A percentile compares a stretch with the other conserved stretches of the same genome.
Evolutionary conservation across 192 early-diverging fungal genomes (phyloP).

Genomic region (Linnemannia exigua): DNA sequence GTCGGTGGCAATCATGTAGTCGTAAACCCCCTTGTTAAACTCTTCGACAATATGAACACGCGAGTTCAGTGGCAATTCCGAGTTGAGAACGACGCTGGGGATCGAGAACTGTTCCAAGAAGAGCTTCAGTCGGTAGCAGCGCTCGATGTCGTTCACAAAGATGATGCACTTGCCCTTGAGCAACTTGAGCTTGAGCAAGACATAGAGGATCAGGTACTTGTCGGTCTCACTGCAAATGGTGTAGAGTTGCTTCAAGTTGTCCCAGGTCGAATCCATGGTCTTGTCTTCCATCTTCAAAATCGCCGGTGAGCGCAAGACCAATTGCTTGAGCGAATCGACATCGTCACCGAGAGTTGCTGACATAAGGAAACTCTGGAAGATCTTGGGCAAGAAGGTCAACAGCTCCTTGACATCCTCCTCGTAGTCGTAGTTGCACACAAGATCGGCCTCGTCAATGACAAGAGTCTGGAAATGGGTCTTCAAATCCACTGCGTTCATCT

Average conservation of each 20-base stretch:
- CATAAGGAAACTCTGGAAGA: conserved; percentile 94
- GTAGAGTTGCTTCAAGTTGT: conserved; percentile 62
- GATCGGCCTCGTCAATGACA: conserved; percentile 97
- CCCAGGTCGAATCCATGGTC: conserved; percentile 73
- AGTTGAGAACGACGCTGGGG: conserved; percentile 92
- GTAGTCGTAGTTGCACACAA: conserved; percentile 95
- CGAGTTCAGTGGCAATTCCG: conserved; percentile 93
- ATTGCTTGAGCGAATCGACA: conserved; percentile 86
- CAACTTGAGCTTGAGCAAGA: conserved; percentile 91
- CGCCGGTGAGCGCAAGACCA: conserved; percentile 86
- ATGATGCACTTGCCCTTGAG: conserved; percentile 93
- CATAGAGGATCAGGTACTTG: conserved; percentile 90
- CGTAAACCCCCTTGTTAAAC: conserved; percentile 96
- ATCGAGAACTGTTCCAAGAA: conserved; percentile 98
- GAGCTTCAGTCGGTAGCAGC: conserved; percentile 91
- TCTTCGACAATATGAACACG: conserved; percentile 95
- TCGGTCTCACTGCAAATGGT: conserved; percentile 79
- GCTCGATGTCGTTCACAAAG: conserved; percentile 97
- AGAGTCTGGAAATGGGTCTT: conserved; percentile 75
- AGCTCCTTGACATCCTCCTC: conserved; percentile 90
- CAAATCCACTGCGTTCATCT: conserved; percentile 60
- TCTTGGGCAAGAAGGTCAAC: conserved; percentile 82
- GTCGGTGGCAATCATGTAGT: conserved; percentile 97
- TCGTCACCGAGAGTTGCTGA: conserved; percentile 93
- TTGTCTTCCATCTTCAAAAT: conserved; percentile 90